Conservation (phyloP, 164 flowering plant genomes). For the Hamamelis virginiana region DNA sequence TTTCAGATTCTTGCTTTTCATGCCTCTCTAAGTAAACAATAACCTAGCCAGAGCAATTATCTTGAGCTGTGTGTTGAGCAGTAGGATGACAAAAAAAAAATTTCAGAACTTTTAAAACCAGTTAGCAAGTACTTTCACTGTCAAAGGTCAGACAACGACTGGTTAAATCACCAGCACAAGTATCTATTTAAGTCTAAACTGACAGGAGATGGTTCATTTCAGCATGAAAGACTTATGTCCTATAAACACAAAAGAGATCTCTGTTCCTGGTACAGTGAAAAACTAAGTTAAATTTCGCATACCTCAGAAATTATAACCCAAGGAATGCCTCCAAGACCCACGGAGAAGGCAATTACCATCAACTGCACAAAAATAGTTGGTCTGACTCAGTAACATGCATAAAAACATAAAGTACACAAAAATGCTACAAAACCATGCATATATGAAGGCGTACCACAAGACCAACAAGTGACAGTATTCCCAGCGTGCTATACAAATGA, state of each 20-base stretch:
- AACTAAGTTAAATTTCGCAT: not conserved
- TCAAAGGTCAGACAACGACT: not conserved
- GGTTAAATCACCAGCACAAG: not conserved
- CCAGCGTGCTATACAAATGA: slow-evolving; percentile 21
- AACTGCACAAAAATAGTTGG: slow-evolving; percentile 20
- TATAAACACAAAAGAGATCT: not conserved
- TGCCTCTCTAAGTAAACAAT: too few relatives aligned
- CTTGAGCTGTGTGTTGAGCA: too few relatives aligned
- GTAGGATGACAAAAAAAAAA: too few relatives aligned
- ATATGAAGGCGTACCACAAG: slow-evolving; percentile 39
- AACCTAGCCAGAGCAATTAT: too few relatives aligned
- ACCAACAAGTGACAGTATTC: slow-evolving; percentile 37
- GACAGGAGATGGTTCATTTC: not conserved
- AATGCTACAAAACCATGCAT: not conserved
- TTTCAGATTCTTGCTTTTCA: too few relatives aligned
- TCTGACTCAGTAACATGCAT: not conserved
- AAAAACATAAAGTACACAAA: not conserved
- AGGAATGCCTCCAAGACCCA: slow-evolving; percentile 48
- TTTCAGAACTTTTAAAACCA: too few relatives aligned
- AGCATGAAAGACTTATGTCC: not conserved
- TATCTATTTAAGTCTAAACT: too few relatives aligned
- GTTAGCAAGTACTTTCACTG: not conserved
- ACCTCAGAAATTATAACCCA: slow-evolving; percentile 60
- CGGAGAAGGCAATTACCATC: slow-evolving; percentile 30
- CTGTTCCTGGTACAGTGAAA: too few relatives aligned